Evolutionary conservation across 352 stramenopile species (phyloP).

Genomic region (Pythium grandisporangium): DNA sequence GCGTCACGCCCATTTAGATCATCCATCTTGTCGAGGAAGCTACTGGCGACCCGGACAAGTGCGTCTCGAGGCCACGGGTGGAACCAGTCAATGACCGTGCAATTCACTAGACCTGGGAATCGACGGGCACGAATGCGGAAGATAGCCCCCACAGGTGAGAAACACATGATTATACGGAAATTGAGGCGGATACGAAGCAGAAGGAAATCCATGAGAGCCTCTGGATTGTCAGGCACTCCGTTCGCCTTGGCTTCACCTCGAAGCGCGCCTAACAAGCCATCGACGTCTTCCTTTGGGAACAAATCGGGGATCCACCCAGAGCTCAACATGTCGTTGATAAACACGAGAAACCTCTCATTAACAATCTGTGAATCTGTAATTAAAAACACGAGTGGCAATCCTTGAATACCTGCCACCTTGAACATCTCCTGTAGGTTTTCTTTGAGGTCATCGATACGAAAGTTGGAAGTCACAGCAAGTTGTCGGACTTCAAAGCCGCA

Average conservation of each 20-base stretch:
- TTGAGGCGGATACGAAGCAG: constrained; percentile 90
- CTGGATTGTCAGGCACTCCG: constrained; percentile 88
- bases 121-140: constrained; percentile 94
- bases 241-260: constrained; percentile 94
- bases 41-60: constrained; percentile 93
- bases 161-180: constrained; percentile 96
- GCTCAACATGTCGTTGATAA: constrained; percentile 95
- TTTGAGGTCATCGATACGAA: constrained; percentile 95
- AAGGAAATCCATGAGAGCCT: constrained; percentile 95
- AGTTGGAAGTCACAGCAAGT: constrained; percentile 93
- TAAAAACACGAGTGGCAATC: constrained; percentile 92
- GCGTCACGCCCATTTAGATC: constrained; percentile 79
- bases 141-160: constrained; percentile 94
- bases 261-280: constrained; percentile 85
- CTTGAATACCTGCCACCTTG: constrained; percentile 91
- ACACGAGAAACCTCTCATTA: constrained; percentile 97
- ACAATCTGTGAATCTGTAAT: constrained; percentile 99
- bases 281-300: constrained; percentile 96
- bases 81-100: constrained; percentile 97
- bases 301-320: constrained; percentile 96
- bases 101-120: constrained; percentile 97
- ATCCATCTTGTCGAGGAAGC: constrained; percentile 95
- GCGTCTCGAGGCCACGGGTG: constrained; percentile 96
- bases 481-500: constrained; percentile 95
- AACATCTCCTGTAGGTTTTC: constrained; percentile 96